A percentile compares a stretch with the other conserved stretches of the same genome.
These are phyloP conservation scores for Cryptococcus deneoformans DNA, from an alignment of 1,284 basidiomycete species.

Conservation along the genomic window DNA sequence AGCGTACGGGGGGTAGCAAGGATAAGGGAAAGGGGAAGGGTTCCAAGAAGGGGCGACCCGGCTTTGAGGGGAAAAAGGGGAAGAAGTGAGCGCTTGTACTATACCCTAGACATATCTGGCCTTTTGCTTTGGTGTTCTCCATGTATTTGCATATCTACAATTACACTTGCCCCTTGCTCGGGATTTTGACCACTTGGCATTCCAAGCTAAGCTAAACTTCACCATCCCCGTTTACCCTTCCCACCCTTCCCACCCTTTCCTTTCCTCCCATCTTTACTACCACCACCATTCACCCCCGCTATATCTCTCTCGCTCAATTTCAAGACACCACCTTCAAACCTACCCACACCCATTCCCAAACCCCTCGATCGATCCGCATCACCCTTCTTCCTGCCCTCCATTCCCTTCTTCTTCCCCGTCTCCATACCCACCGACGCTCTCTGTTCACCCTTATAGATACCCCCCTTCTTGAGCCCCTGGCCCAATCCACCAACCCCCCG, in stretches of 20 bases:
- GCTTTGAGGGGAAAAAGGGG: constrained; percentile 41
- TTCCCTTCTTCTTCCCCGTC: constrained; percentile 44
- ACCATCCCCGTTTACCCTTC: constrained; percentile 5
- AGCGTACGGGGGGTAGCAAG: constrained; percentile 60
- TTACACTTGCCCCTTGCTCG: background rate
- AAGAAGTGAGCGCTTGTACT: constrained; percentile 9
- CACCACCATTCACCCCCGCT: constrained; percentile 25
- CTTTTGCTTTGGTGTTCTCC: background rate
- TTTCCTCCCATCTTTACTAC: constrained; percentile 6
- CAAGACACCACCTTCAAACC: constrained; percentile 44
- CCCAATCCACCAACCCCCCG: constrained; percentile 40
- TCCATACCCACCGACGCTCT: constrained; percentile 26
- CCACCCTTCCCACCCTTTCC: constrained; percentile 12
- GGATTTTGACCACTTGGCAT: background rate
- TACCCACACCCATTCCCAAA: constrained; percentile 47
- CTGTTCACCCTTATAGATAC: constrained; percentile 12
- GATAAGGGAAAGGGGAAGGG: constrained; percentile 25
- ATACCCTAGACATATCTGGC: background rate
- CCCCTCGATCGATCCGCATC: constrained; percentile 35
- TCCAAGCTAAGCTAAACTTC: background rate
- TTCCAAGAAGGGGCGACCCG: constrained; percentile 22
- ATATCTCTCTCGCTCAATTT: constrained; percentile 43
- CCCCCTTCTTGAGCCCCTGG: constrained; percentile 27
- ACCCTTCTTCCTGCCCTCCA: constrained; percentile 33
- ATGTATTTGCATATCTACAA: background rate